Conservation (phyloP, 2,329 filamentous ascomycete genomes). For the Pseudohalonectria lignicola region DNA sequence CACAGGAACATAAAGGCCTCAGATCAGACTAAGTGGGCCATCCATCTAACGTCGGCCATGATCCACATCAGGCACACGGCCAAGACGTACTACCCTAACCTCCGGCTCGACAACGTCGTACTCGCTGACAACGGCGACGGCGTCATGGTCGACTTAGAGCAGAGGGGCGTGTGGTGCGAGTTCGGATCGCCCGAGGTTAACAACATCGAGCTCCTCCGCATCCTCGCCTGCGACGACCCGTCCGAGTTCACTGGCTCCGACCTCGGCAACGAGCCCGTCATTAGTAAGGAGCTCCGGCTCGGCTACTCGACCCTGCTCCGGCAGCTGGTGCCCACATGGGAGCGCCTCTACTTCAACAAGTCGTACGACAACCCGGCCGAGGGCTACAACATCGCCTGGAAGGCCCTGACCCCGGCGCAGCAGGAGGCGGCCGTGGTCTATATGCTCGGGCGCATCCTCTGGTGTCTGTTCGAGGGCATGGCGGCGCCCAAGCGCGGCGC, state of each 20-base stretch:
- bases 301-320: slow-evolving; percentile 30
- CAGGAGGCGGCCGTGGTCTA: slow-evolving; percentile 50
- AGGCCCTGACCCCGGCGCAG: slow-evolving; percentile 35
- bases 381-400: slow-evolving; percentile 47
- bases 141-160: slow-evolving; percentile 52
- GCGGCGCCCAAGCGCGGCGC: slow-evolving; percentile 45
- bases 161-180: slow-evolving; percentile 51
- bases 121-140: slow-evolving; percentile 33
- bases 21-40: slow-evolving; percentile 41
- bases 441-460: slow-evolving; percentile 50
- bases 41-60: slow-evolving; percentile 39
- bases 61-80: slow-evolving; percentile 34
- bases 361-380: slow-evolving; percentile 34
- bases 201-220: slow-evolving; percentile 44
- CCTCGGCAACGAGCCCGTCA: slow-evolving; percentile 15
- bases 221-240: slow-evolving; percentile 35
- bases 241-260: slow-evolving; percentile 13
- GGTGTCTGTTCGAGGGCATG: slow-evolving; percentile 53
- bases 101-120: slow-evolving; percentile 49
- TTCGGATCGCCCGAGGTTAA: slow-evolving; percentile 51
- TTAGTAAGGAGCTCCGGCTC: slow-evolving; percentile 24
- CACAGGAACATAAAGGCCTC: slow-evolving; percentile 28
- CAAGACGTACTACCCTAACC: slow-evolving; percentile 43
- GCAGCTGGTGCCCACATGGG: slow-evolving; percentile 33
- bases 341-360: slow-evolving; percentile 4